Percentiles rank a stretch among this genome's conserved stretches.
These are phyloP conservation scores for Diplodia corticola DNA, from an alignment of 2,329 filamentous ascomycete species.

Conservation along the genomic window DNA sequence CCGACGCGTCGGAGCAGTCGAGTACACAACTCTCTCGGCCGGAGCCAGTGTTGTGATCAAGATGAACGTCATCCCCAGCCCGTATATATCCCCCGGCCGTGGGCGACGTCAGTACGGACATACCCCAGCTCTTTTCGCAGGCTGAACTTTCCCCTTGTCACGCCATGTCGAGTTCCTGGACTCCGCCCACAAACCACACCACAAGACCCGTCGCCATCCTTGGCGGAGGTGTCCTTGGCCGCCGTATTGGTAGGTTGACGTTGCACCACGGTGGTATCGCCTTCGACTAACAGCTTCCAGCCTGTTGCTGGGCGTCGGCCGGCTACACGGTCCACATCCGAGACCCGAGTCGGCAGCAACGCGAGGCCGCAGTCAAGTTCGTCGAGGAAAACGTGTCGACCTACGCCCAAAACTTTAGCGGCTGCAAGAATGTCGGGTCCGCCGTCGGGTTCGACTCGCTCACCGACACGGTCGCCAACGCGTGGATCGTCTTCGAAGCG, in stretches of 20 bases:
- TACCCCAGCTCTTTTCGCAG: not conserved
- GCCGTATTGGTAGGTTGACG: conserved; percentile 22
- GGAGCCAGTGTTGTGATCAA: not conserved
- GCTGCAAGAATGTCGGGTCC: conserved; percentile 29
- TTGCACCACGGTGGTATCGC: not conserved
- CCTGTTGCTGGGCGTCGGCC: conserved; percentile 40
- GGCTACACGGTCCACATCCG: conserved; percentile 48
- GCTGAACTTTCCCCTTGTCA: not conserved
- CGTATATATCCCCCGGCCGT: not conserved
- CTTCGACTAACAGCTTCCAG: not conserved
- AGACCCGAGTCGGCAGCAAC: conserved; percentile 44
- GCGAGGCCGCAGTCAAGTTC: conserved; percentile 43
- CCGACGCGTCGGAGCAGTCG: not conserved
- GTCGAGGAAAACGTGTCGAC: conserved; percentile 39
- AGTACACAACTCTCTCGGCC: not conserved
- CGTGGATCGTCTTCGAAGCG: conserved; percentile 58
- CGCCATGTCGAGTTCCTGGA: conserved; percentile 6
- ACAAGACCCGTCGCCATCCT: conserved; percentile 29
- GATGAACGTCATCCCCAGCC: not conserved
- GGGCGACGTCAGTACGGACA: not conserved
- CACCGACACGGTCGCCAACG: conserved; percentile 43
- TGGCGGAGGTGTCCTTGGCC: conserved; percentile 29
- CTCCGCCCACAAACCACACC: not conserved
- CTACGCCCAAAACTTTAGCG: conserved; percentile 22
- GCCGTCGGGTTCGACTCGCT: conserved; percentile 42